Evolutionary conservation across 1,284 basidiomycete genomes (phyloP), one percentile per base, ranked within the genome.

Genomic region (Pseudozyma tsukubaensis): DNA sequence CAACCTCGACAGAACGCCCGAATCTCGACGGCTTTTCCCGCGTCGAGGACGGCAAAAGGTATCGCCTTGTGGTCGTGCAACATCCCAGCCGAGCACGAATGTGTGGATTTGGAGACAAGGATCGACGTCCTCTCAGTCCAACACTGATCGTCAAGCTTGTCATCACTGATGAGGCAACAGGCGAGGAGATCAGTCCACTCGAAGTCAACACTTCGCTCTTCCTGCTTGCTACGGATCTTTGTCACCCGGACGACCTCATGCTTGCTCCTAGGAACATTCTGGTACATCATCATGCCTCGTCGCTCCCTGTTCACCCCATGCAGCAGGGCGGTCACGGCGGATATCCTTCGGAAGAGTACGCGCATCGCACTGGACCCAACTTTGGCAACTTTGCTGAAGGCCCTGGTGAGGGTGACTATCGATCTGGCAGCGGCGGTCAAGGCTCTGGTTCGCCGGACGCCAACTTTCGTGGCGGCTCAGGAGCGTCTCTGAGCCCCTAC

Each of bases 51-150:
- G 72, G 71, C 48, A 70, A 47, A 34, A 57, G 75, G 3, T 80
- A 80, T 56, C 53, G 71, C 13, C 73, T 81, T 5, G 73, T 75
- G 1, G 77, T 81, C 0, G 76, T 80, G 2, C 79, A 81, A 45
- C 70, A 80, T 65, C 77, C 79, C 11, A 77, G 66, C 36, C 60
- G 79, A 21, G 78, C 78, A 6, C 47, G 79, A 19, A 80, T 80
- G 78, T 81, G 79, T 42, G 79, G 79, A 5, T 81, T 81, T 35
- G 79, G 79, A 10, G 79, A 80, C 66, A 81, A 80, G 76, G 78
- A 81, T 39, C 73, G 79, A 44, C 68, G 79, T 42, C 79, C 79
- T 16, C 66, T 81, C 16, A 81, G 78, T 58, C 79, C 79, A 7
- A 79, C 79, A 1, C 47, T 80, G 45, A 79, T 81, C 14, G 79